Percentiles rank a stretch among this genome's conserved stretches.
These are phyloP conservation scores for Prunella vulgaris DNA, from an alignment of 257 asterid genomes.

Conservation along the genomic window DNA sequence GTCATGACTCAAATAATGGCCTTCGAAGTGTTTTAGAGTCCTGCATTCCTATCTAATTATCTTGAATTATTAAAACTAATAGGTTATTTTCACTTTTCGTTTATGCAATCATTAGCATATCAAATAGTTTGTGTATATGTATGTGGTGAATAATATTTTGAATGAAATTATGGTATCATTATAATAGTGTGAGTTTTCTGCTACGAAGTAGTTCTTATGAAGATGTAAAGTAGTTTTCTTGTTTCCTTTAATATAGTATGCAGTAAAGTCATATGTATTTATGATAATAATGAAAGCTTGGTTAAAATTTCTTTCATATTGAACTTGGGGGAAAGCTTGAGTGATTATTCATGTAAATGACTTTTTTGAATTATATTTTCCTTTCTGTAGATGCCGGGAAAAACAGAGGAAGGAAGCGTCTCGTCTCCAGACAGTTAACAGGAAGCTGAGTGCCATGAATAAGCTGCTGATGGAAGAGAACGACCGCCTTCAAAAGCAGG, in stretches of 20 bases:
- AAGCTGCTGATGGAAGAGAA: slow-evolving; percentile 96
- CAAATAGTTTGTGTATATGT: too few relatives aligned
- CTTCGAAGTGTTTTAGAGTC: too few relatives aligned
- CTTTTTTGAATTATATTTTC: neutral
- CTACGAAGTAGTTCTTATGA: neutral
- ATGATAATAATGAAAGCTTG: neutral
- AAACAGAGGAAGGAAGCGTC: slow-evolving; percentile 90
- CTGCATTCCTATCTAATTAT: too few relatives aligned
- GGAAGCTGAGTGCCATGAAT: slow-evolving; percentile 89
- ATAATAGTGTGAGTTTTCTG: neutral
- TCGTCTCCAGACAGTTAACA: slow-evolving; percentile 73
- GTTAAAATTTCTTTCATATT: neutral
- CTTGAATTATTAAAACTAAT: neutral
- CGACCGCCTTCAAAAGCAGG: slow-evolving; percentile 92
- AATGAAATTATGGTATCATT: neutral
- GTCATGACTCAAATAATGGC: too few relatives aligned
- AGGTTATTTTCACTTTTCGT: neutral
- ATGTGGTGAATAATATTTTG: neutral
- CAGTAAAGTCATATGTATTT: neutral
- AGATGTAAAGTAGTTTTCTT: neutral
- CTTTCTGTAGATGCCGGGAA: slow-evolving; percentile 69
- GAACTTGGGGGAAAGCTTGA: neutral
- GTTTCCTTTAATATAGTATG: neutral
- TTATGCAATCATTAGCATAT: neutral
- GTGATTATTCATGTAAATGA: neutral